phyloP scores from a whole-genome alignment of 345 rosid species.

The Anacardium occidentale region DNA sequence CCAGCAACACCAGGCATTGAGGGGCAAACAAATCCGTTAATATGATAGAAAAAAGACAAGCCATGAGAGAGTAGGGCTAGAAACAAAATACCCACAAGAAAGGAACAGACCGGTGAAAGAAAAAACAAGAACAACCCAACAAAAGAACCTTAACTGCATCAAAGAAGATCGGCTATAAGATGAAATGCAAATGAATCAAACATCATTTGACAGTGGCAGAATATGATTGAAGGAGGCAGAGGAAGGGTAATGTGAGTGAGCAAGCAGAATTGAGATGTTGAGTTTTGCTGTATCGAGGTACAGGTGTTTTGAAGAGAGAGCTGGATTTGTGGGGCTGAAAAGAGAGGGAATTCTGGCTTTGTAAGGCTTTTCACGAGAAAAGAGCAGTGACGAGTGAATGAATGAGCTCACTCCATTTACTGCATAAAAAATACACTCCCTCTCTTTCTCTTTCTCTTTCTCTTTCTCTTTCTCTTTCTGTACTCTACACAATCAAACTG shows the following conservation, averaged over 20 bases:
- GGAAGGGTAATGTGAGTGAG: conserved; percentile 10
- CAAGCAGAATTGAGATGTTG: conserved; percentile 11
- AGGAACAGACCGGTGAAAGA: conserved; percentile 21
- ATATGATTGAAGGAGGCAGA: conserved; percentile 23
- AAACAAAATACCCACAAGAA: conserved; percentile 23
- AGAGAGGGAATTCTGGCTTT: conserved; percentile 36
- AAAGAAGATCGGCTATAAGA: conserved; percentile 38
- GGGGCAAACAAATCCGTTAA: conserved; percentile 18
- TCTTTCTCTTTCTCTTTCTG: conserved; percentile 12
- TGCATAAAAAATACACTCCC: conserved; percentile 34
- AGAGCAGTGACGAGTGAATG: conserved; percentile 51
- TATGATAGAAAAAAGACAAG: conserved; percentile 16
- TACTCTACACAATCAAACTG: background rate
- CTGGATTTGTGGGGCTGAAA: conserved; percentile 37
- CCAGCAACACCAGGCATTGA: conserved; percentile 16
- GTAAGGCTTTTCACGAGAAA: conserved; percentile 65
- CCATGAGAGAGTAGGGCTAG: conserved; percentile 21
- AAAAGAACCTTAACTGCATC: conserved; percentile 22
- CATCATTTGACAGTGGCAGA: conserved; percentile 25
- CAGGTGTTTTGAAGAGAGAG: conserved; percentile 23
- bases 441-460: conserved; percentile 3
- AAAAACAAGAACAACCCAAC: conserved; percentile 30
- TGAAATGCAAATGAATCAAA: conserved; percentile 9
- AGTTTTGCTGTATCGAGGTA: background rate
- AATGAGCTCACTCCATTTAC: conserved; percentile 13